A percentile compares a stretch with the other conserved stretches of the same genome.
These are phyloP conservation scores for Begonia fuchsioides DNA, from an alignment of 306 rosid species.

Conservation along the genomic window DNA sequence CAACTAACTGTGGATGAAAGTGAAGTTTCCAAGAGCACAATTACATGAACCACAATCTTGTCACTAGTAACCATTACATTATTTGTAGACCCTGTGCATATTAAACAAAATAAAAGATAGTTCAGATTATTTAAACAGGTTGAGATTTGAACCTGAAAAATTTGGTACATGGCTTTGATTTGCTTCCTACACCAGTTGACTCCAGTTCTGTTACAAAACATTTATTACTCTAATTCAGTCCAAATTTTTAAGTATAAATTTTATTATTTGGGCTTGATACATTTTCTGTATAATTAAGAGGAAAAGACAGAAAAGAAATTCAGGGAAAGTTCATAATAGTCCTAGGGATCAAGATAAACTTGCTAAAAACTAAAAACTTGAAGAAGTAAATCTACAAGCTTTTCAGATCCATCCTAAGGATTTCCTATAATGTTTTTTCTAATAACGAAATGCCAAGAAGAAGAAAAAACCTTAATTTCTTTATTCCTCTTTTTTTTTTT, in stretches of 20 bases:
- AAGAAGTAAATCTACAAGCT: no score
- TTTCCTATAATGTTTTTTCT: no score
- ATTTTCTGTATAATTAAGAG: no score
- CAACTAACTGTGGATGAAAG: neutral
- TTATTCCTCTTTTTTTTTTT: no score
- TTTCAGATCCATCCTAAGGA: no score
- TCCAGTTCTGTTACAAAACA: slow-evolving; percentile 94
- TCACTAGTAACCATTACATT: slow-evolving; percentile 14
- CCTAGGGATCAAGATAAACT: no score
- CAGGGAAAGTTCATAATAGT: no score
- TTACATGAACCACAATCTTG: slow-evolving; percentile 5
- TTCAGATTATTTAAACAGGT: slow-evolving; percentile 15
- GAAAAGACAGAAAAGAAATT: no score
- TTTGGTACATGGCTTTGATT: slow-evolving; percentile 99
- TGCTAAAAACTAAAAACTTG: no score
- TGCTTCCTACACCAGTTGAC: slow-evolving; percentile 99
- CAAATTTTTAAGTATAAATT: slow-evolving; percentile 22
- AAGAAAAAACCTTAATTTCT: no score
- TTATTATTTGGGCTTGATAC: neutral
- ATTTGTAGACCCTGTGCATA: slow-evolving; percentile 14
- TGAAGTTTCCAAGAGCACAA: slow-evolving; percentile 17
- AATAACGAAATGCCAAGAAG: no score
- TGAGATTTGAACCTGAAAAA: slow-evolving; percentile 99
- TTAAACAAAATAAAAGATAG: slow-evolving; percentile 14
- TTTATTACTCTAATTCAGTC: slow-evolving; percentile 66